These are phyloP conservation scores for Saccharomyces hybrid DNA, from an alignment of 1,139 yeast genomes.

Conservation along the genomic window DNA sequence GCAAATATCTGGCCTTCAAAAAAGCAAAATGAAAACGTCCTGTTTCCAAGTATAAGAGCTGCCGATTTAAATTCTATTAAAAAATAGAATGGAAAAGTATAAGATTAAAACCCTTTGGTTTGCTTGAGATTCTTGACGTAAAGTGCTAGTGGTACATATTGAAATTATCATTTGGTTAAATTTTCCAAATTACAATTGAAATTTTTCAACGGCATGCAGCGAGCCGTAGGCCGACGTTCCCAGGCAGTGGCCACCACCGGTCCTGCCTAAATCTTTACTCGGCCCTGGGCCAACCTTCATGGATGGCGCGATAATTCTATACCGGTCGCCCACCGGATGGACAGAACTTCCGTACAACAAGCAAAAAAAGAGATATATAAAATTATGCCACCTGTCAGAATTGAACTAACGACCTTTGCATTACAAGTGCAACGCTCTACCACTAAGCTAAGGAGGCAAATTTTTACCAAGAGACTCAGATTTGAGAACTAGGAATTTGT, in stretches of 20 bases:
- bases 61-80: not conserved
- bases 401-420: slow-evolving; percentile 95
- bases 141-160: not conserved
- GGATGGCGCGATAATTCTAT: not conserved
- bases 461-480: too few species aligned
- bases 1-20: not conserved
- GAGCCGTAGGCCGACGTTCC: not conserved
- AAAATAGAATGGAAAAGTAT: not conserved
- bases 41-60: not conserved
- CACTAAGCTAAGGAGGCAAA: slow-evolving; percentile 65
- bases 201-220: slow-evolving; percentile 1
- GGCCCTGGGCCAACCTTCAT: not conserved
- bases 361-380: not conserved
- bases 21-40: not conserved
- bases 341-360: not conserved
- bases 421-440: slow-evolving; percentile 96
- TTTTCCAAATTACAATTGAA: slow-evolving; percentile 1
- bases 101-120: not conserved
- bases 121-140: not conserved
- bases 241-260: not conserved
- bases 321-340: not conserved
- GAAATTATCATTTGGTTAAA: not conserved
- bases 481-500: too few species aligned
- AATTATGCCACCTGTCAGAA: slow-evolving; percentile 65
- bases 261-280: not conserved